These are phyloP conservation scores for Trapa bicornis DNA, from an alignment of 345 rosid genomes.

Conservation along the genomic window DNA sequence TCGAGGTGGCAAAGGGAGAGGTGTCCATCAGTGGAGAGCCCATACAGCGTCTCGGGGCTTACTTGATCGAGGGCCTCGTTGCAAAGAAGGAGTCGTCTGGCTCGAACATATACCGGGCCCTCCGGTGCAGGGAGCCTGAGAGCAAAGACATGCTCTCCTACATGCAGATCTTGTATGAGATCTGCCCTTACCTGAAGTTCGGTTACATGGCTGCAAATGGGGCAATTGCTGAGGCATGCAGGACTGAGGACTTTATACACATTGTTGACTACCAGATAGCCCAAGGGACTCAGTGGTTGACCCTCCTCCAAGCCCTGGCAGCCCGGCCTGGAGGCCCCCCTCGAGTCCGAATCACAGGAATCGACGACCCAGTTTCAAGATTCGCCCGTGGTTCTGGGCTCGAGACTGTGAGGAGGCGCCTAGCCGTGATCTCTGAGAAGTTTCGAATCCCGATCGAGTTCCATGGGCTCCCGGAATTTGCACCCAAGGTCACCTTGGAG, in stretches of 20 bases:
- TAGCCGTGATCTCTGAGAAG: constrained; percentile 36
- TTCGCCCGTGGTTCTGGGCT: constrained; percentile 57
- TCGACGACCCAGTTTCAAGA: constrained; percentile 43
- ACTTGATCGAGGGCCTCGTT: constrained; percentile 60
- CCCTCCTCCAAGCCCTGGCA: constrained; percentile 67
- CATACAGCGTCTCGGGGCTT: constrained; percentile 68
- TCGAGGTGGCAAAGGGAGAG: constrained; percentile 29
- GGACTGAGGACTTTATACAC: constrained; percentile 48
- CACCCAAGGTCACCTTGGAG: constrained; percentile 32
- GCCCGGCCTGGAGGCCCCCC: constrained; percentile 59
- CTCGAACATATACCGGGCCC: constrained; percentile 40
- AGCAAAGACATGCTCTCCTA: constrained; percentile 58
- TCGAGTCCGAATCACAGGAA: constrained; percentile 56
- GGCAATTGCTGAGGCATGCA: constrained; percentile 69
- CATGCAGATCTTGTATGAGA: constrained; percentile 59
- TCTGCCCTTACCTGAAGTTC: constrained; percentile 66
- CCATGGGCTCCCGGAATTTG: constrained; percentile 42
- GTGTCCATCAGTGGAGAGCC: constrained; percentile 63
- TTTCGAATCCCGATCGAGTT: constrained; percentile 53
- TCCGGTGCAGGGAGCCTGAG: constrained; percentile 51
- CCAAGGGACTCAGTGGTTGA: constrained; percentile 62
- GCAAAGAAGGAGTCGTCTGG: constrained; percentile 58
- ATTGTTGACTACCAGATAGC: constrained; percentile 60
- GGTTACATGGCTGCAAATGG: constrained; percentile 82
- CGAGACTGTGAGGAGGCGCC: constrained; percentile 34